Percentiles rank a stretch among this genome's conserved stretches.
Conservation (phyloP, 2,329 filamentous ascomycete genomes). For the Graphium sp. region DNA sequence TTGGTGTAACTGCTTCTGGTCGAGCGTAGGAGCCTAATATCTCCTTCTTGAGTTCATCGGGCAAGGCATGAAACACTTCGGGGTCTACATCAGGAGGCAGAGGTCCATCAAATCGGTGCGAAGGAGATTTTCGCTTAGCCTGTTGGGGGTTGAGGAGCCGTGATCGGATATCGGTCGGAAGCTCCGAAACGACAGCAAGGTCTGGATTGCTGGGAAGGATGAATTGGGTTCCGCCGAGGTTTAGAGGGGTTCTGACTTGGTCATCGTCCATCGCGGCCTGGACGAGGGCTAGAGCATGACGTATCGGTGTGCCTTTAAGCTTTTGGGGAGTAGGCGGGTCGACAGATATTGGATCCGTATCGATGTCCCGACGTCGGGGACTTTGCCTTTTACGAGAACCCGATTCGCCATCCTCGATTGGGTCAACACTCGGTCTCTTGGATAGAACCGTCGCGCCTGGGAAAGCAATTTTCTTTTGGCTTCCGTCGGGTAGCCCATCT, state of each 20-base stretch:
- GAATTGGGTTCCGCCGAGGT: conserved; percentile 79
- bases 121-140: conserved; percentile 13
- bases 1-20: conserved; percentile 23
- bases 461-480: conserved; percentile 67
- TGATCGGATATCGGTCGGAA: conserved; percentile 68
- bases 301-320: conserved; percentile 17
- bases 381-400: conserved; percentile 17
- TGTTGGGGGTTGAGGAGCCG: conserved; percentile 35
- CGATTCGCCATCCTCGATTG: conserved; percentile 27
- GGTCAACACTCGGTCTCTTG: conserved; percentile 15
- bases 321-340: conserved; percentile 36
- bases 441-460: conserved; percentile 20
- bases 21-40: conserved; percentile 55
- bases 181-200: conserved; percentile 61
- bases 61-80: conserved; percentile 68
- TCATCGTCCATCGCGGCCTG: conserved; percentile 30
- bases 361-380: conserved; percentile 12
- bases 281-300: conserved; percentile 27
- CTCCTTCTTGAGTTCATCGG: conserved; percentile 73
- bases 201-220: conserved; percentile 75
- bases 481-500: conserved; percentile 39
- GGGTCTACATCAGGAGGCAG: conserved; percentile 72
- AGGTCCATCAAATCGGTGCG: conserved; percentile 21
- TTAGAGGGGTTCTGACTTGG: conserved; percentile 51
- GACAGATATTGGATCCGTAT: conserved; percentile 36